A percentile compares a stretch with the other conserved stretches of the same genome.
Conservation (phyloP, 108 stramenopile species). For the Discostella stelligeroides region DNA sequence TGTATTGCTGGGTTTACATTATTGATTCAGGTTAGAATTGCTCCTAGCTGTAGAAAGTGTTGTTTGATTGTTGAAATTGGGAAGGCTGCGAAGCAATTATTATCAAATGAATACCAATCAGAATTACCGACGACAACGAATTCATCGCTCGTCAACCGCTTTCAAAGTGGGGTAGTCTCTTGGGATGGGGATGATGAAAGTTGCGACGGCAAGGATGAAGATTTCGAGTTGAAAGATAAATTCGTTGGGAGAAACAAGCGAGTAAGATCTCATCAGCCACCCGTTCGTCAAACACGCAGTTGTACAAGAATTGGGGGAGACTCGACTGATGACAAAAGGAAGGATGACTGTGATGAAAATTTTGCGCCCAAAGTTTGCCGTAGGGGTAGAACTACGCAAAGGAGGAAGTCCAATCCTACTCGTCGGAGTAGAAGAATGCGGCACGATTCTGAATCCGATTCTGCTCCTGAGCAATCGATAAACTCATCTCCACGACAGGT, state of each 20-base stretch:
- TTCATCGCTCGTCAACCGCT: too few species aligned
- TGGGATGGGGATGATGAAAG: constrained; percentile 10
- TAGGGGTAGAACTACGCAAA: too few species aligned
- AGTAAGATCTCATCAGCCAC: not conserved
- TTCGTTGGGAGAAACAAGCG: constrained; percentile 2
- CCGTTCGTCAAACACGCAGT: not conserved
- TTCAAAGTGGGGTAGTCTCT: not conserved
- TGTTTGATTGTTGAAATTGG: constrained; percentile 20
- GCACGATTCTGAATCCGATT: too few species aligned
- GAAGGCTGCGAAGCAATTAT: not conserved
- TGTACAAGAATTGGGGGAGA: not conserved
- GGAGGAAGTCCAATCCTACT: not conserved
- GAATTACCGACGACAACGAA: too few species aligned
- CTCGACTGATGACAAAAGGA: not conserved
- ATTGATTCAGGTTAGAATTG: constrained; percentile 22
- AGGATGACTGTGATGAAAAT: too few species aligned
- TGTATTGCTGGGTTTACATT: constrained; percentile 18
- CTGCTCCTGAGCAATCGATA: too few species aligned
- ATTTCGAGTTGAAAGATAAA: constrained; percentile 9
- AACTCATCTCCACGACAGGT: too few species aligned
- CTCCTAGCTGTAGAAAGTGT: constrained; percentile 41
- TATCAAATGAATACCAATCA: too few species aligned
- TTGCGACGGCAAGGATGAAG: not conserved
- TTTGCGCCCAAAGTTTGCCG: too few species aligned
- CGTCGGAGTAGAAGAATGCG: not conserved